Base-by-base conservation (phyloP, 177 flowering plant species). In the Vitis hybrid region DNA sequence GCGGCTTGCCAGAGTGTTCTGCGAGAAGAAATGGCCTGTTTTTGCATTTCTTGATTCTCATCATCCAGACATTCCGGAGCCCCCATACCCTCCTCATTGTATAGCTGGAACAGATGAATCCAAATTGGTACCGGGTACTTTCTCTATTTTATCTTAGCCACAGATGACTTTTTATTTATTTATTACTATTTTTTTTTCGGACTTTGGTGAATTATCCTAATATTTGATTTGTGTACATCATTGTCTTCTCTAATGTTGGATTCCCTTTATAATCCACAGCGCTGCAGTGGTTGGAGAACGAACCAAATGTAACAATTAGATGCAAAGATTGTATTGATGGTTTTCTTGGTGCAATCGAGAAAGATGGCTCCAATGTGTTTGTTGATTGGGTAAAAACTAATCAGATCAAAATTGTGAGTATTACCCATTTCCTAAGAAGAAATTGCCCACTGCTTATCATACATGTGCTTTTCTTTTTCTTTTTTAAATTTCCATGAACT, bases 331-430 rank as follows among this genome's bases (percentile, higher is more conserved):
- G 94, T 78, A 86, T 88, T 65, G 83, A 89, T 77, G 96, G 88
- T 7, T 86, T 88, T 70, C 54, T 89, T 58, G 98, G 97, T 55
- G 86, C 93, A 1, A 58, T 82, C 51, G 92, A 91, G 67, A 80
- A 88, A 78, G 98, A 95, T 82, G 96, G 97, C 1, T 87, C 96
- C 68, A 95, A 93, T 84, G 84, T 83, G 33, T 90, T 91, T 76
- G 71, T 85, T 1, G 73, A 90, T 73, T 95, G 98, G 98, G 90
- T 93, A 60, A 85, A 87, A 69, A 63, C 76, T 59, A 84, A 95
- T 60, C 77, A 85, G 68, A 82, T 92, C 67, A 78, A 93, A 90
- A 70, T 22, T 73, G 98, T 95, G 65, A 87, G 94, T 81, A 55
- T 68, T 20, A 24, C 57, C 20, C 49, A 7, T 56, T 57, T 61